These are phyloP conservation scores for Bacidia rubella DNA, from an alignment of 495 filamentous ascomycete genomes.

Conservation along the genomic window DNA sequence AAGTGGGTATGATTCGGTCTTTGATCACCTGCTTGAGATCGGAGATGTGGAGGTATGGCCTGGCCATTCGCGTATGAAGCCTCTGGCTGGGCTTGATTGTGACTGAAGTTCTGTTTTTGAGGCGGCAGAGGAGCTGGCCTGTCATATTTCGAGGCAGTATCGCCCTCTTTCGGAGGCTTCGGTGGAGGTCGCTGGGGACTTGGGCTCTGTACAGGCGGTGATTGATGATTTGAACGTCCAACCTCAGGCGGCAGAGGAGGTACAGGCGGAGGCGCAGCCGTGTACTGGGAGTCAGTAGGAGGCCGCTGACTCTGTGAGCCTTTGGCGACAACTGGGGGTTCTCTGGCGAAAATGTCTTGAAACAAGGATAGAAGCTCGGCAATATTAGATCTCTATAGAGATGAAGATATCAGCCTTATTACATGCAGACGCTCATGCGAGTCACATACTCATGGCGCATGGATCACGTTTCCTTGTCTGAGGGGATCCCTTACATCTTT, in stretches of 20 bases:
- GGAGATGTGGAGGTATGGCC: not conserved
- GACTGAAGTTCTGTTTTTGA: not conserved
- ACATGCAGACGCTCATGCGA: not conserved
- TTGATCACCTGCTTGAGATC: not conserved
- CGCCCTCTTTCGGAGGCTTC: conserved; percentile 10
- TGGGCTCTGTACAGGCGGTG: conserved; percentile 3
- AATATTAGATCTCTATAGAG: conserved; percentile 59
- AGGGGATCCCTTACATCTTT: conserved; percentile 57
- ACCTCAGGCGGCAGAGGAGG: conserved; percentile 59
- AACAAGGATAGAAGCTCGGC: conserved; percentile 70
- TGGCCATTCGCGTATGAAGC: conserved; percentile 1
- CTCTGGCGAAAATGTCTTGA: conserved; percentile 80
- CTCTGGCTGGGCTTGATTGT: not conserved
- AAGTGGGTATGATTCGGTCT: not conserved
- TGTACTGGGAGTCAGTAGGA: conserved; percentile 28
- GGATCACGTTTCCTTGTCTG: not conserved
- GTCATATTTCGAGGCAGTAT: not conserved
- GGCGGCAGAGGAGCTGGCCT: conserved; percentile 15
- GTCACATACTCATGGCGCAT: not conserved
- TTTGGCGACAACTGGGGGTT: conserved; percentile 75
- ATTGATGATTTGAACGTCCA: conserved; percentile 19
- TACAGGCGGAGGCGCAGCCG: conserved; percentile 45
- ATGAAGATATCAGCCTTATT: conserved; percentile 15
- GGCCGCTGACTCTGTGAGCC: conserved; percentile 37
- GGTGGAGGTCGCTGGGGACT: conserved; percentile 15